Evolutionary conservation across 1,284 basidiomycete species (phyloP), one percentile per base, ranked within the genome.

Genomic region (Neonothopanus nambi): DNA sequence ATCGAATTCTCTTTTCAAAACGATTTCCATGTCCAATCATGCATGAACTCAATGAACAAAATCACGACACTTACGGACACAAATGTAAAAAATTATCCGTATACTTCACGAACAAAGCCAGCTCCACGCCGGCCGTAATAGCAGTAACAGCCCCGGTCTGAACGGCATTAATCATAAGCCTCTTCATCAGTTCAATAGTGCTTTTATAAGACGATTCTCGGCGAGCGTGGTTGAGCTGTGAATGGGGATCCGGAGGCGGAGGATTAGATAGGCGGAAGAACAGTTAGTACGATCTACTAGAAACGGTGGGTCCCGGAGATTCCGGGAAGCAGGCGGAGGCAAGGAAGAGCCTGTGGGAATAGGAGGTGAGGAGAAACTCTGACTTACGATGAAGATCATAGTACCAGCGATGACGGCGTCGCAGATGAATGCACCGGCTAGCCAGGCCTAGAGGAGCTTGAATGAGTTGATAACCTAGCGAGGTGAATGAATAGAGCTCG

Each of bases 361-460:
- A n/a, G n/a, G n/a, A n/a, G n/a, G n/a, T n/a, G n/a, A 5, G 5
- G 12, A 21, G 12, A 18, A 17, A 8, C n/a, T 28, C 26, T 5
- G 17, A 52, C 56, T 40, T 21, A 63, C 61, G 30, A 63, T 57
- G 43, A 55, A 62, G 12, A 60, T 26, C 61, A 62, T 62, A 46
- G 53, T 57, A 0, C 20, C 54, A 11, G 61, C 59, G 23, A 63
- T 59, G 26, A 63, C 39, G 12, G 60, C 54, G 33, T 63, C 62
- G 13, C 36, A 51, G 3, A 50, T 57, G 20, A 63, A 58, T 35
- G 61, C 61, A 0, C 57, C 50, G 0, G 47, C 44, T 15, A 62
- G 43, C 62, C 62, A 63, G 5, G 54, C 47, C 57, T 59, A 21
- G 6, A 18, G 3, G 20, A 15, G 5, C 5, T 28, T 28, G 26